Base-by-base conservation (phyloP, 2,329 filamentous ascomycete species). In the Diplodia scrobiculata region DNA sequence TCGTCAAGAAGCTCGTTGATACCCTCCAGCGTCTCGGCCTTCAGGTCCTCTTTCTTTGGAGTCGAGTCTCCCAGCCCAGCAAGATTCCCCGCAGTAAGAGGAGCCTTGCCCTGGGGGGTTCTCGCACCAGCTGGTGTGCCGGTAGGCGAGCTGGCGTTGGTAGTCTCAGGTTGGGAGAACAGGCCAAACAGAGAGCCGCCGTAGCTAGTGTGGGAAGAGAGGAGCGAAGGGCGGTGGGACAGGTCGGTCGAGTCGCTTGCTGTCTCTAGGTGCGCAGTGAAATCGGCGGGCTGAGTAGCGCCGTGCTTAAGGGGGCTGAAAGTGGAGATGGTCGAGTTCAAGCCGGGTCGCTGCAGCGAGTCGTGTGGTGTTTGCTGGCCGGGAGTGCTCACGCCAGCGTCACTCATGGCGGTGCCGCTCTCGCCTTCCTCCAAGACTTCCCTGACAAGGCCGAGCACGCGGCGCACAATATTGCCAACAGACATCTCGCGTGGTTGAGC, bases 1-100 rank as follows among this genome's bases (percentile, higher is more conserved):
- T 99, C 95, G 74, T 99, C 95, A 77, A 96, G 91, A 68, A 99
- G 92, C 77, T 99, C 95, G 72, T 92, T 89, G 72, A 99, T 97
- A 50, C 93, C 95, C 72, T 95, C 91, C 70, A 97, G 89, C 29
- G 98, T 90, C 78, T 98, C 95, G 14, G 91, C 91, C 68, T 92
- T 90, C 67, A 98, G 83, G 69, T 96, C 64, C 81, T 77, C 72
- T 75, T 71, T 69, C 58, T 70, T 73, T 67, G 69, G 72, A 70
- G 77, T 76, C 13, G 83, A 78, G 29, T 76, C 75, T 21, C 71
- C 63, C 71, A 79, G 69, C 74, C 81, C 72, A 65, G 77, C 74
- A 19, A 78, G 69, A 54, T 76, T 77, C 17, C 73, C 69, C 9
- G 75, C 69, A 32, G 75, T 74, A 45, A 76, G 69, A 36, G 74